Evolutionary conservation across 768 basidiomycete genomes (phyloP), one percentile per base, ranked within the genome.

Genomic region (Amanita brunnescens): DNA sequence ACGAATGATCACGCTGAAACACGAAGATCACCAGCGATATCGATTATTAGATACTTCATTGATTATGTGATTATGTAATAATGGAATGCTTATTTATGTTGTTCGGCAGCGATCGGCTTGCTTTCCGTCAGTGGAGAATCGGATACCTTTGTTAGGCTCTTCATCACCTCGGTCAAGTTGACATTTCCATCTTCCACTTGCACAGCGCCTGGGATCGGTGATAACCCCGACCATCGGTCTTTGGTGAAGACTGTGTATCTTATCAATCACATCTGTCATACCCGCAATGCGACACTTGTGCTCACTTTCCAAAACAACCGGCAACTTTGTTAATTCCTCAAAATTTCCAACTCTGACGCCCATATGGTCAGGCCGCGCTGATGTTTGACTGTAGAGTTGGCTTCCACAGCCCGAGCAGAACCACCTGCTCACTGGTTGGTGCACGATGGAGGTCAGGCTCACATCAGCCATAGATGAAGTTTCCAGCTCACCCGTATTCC

Each of bases 271-370:
- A 10, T 13, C 18, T 10, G 26, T 26, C 5, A 45, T n/a, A 9
- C 37, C n/a, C 10, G 7, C 2, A 38, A 7, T 18, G 20, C 3
- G 20, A 12, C 3, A 9, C 5, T 9, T 40, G 12, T 3, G 18
- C 40, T 51, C 24, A 51, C 49, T 7, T 39, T 51, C 49, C 10
- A 26, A 3, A 20, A 33, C 0, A 29, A 51, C 14, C n/a, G 49
- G 49, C 21, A 51, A n/a, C 41, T 51, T 45, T 29, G 49, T 39
- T n/a, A 51, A 51, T 23, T 13, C 50, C 8, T 43, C 50, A n/a
- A 51, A 44, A 16, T 43, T 51, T 16, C 42, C 50, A 12, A 32
- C 40, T 8, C 9, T 32, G 6, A 51, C 42, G 12, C 14, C 14
- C 14, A n/a, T 23, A n/a, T 38, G 39, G 10, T 41, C 23, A 6